These are phyloP conservation scores for Kwoniella dendrophila DNA, from an alignment of 768 basidiomycete species.

Conservation along the genomic window DNA sequence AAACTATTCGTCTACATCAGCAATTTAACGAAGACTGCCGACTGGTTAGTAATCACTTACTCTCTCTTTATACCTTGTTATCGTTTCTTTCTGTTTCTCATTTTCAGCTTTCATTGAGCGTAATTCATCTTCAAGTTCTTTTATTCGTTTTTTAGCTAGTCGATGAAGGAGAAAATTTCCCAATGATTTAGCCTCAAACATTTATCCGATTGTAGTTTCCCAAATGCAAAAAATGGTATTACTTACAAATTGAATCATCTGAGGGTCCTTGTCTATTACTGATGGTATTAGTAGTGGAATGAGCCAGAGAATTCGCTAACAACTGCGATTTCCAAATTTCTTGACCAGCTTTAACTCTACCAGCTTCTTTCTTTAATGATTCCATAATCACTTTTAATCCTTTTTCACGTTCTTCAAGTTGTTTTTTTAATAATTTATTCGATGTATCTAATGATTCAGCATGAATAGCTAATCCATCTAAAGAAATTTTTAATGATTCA, in stretches of 20 bases:
- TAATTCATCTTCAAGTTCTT: constrained; percentile 49
- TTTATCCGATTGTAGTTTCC: neutral
- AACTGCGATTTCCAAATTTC: constrained; percentile 23
- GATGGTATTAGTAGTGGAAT: neutral
- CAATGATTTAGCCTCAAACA: neutral
- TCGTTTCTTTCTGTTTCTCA: constrained; percentile 35
- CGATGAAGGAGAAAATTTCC: neutral
- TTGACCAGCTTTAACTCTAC: constrained; percentile 12
- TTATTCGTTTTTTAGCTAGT: constrained; percentile 24
- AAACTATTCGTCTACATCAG: constrained; percentile 21
- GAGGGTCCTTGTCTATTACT: no score
- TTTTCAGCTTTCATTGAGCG: constrained; percentile 43
- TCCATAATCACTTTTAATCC: constrained; percentile 44
- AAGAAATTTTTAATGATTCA: constrained; percentile 41
- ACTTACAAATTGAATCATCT: neutral
- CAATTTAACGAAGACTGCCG: neutral
- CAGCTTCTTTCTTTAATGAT: constrained; percentile 46
- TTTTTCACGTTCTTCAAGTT: constrained; percentile 41
- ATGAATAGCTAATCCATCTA: constrained; percentile 50
- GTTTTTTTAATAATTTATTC: constrained; percentile 30
- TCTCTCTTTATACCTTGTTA: constrained; percentile 43
- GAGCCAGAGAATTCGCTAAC: neutral
- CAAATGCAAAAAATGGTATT: neutral
- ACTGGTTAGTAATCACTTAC: constrained; percentile 32
- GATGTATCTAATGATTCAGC: constrained; percentile 38